phyloP scores from a whole-genome alignment of 768 basidiomycete genomes.

The Ramaria rubella region DNA sequence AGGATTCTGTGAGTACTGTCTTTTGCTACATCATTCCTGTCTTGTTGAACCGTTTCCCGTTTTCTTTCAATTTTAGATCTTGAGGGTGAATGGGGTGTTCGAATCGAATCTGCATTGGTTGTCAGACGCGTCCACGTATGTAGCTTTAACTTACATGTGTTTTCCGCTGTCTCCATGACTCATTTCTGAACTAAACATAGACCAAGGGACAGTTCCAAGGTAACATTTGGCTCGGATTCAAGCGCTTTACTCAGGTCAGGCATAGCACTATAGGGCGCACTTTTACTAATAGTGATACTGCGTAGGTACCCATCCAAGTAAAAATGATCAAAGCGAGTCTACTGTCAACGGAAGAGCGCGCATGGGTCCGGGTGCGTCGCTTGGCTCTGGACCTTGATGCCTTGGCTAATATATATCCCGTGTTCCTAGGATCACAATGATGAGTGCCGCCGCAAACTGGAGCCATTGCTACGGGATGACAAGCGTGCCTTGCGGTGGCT shows the following conservation, averaged over 20 bases:
- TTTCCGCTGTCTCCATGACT: conserved; percentile 10
- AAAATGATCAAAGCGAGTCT: conserved; percentile 80
- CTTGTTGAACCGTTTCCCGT: conserved; percentile 7
- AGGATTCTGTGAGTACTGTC: conserved; percentile 68
- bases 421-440: conserved; percentile 70
- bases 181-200: conserved; percentile 27
- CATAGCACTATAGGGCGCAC: not conserved
- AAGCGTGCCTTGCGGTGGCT: conserved; percentile 79
- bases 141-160: conserved; percentile 16
- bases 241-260: conserved; percentile 57
- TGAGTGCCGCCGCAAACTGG: conserved; percentile 56
- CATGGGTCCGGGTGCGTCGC: conserved; percentile 69
- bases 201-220: conserved; percentile 69
- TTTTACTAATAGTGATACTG: too few species aligned
- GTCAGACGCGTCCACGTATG: conserved; percentile 61
- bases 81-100: conserved; percentile 79
- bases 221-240: conserved; percentile 81
- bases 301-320: conserved; percentile 92
- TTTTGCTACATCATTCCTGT: conserved; percentile 14
- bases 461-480: conserved; percentile 65
- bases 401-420: conserved; percentile 8
- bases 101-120: conserved; percentile 81
- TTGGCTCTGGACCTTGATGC: not conserved
- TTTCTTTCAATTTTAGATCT: conserved; percentile 42
- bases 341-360: conserved; percentile 78